Conservation (phyloP, 148 eudicot species). For the Arctostaphylos glauca region DNA sequence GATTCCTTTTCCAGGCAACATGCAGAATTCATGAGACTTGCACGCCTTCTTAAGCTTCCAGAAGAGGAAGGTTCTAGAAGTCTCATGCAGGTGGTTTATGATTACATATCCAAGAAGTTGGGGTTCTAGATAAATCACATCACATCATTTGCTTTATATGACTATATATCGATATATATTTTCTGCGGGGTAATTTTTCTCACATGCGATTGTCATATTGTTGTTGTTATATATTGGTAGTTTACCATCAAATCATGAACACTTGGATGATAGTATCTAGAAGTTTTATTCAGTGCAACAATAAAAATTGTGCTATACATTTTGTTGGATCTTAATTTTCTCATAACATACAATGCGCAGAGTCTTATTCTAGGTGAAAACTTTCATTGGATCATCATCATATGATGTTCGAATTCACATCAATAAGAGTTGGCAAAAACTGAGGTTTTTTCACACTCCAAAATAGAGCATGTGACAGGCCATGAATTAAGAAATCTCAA, state of each 20-base stretch:
- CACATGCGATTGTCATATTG: no score
- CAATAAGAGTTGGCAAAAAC: no score
- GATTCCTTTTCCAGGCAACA: slow-evolving; percentile 35
- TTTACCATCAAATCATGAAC: not conserved
- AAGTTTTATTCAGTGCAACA: not conserved
- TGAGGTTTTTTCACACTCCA: no score
- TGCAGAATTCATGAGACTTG: slow-evolving; percentile 37
- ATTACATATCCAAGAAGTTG: no score
- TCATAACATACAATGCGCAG: not conserved
- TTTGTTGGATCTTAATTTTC: not conserved
- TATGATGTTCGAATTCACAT: no score
- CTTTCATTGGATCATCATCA: not conserved
- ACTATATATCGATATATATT: no score
- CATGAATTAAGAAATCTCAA: no score
- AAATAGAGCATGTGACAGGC: no score
- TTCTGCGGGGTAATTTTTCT: no score
- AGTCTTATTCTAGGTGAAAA: not conserved
- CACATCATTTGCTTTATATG: no score
- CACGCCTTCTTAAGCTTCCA: slow-evolving; percentile 41
- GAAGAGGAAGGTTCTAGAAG: slow-evolving; percentile 28
- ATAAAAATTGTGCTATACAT: not conserved
- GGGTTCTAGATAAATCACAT: no score
- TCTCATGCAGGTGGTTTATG: no score
- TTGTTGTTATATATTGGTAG: not conserved
- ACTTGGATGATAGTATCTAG: not conserved